phyloP scores from a whole-genome alignment of 768 basidiomycete genomes.

The Mycena leptocephala region DNA sequence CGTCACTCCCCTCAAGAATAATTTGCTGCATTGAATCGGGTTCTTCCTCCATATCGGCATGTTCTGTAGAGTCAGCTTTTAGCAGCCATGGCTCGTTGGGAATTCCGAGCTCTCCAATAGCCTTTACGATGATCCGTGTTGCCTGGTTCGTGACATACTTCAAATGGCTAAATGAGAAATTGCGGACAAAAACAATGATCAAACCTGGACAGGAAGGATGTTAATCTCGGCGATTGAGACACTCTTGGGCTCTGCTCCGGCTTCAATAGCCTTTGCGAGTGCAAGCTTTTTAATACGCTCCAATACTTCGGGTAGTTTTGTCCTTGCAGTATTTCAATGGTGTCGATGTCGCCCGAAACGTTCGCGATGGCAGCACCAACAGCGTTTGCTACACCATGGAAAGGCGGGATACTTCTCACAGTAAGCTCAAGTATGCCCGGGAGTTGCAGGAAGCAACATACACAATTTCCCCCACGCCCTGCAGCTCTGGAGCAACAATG shows the following conservation, averaged over 20 bases:
- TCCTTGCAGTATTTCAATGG: slow-evolving; percentile 58
- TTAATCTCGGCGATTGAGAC: slow-evolving; percentile 72
- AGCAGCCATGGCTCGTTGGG: slow-evolving; percentile 2
- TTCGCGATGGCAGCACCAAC: slow-evolving; percentile 68
- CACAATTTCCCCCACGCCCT: slow-evolving; percentile 64
- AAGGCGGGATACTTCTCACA: slow-evolving; percentile 44
- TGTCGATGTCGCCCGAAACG: slow-evolving; percentile 63
- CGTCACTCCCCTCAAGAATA: slow-evolving; percentile 16
- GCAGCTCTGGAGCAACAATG: slow-evolving; percentile 66
- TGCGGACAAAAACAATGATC: slow-evolving; percentile 13
- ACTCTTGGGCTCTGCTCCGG: slow-evolving; percentile 61
- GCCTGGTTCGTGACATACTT: slow-evolving; percentile 69
- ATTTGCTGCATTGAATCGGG: slow-evolving; percentile 28
- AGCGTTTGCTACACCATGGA: slow-evolving; percentile 72
- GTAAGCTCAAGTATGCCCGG: background rate
- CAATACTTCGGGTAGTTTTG: slow-evolving; percentile 51
- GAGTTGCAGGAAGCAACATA: slow-evolving; percentile 19
- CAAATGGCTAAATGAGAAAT: slow-evolving; percentile 11
- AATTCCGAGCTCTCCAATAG: slow-evolving; percentile 66
- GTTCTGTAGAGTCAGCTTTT: slow-evolving; percentile 31
- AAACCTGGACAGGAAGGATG: slow-evolving; percentile 66
- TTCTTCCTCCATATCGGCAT: slow-evolving; percentile 34
- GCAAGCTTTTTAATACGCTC: slow-evolving; percentile 56
- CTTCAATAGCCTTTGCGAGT: slow-evolving; percentile 59
- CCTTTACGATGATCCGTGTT: slow-evolving; percentile 71